Percentiles rank a stretch among this genome's conserved stretches.
Evolutionary conservation across 2,329 filamentous ascomycete species (phyloP).

Genomic region (Penicillium olsonii): DNA sequence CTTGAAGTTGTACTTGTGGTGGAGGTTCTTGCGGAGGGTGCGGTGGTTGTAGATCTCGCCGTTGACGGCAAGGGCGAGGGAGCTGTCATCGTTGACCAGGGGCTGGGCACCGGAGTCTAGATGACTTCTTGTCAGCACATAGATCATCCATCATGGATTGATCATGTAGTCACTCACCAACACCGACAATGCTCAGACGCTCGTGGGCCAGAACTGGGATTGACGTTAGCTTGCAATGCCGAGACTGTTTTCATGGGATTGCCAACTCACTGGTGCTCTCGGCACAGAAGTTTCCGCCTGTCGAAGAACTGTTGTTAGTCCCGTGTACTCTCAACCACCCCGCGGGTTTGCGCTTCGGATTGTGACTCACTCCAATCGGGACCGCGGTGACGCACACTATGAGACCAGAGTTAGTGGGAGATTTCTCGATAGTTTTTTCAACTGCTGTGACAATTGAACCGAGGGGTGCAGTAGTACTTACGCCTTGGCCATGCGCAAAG

Average conservation of each 20-base stretch:
- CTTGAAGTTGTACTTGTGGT: slow-evolving; percentile 91
- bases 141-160: slow-evolving; percentile 4
- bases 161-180: slow-evolving; percentile 62
- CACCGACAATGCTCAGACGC: slow-evolving; percentile 94
- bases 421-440: background rate
- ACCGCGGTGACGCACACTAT: slow-evolving; percentile 87
- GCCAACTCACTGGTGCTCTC: slow-evolving; percentile 80
- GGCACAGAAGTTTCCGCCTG: slow-evolving; percentile 83
- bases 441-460: background rate
- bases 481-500: slow-evolving; percentile 91
- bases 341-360: slow-evolving; percentile 11
- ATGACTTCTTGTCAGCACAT: slow-evolving; percentile 15
- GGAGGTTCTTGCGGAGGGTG: slow-evolving; percentile 83
- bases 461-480: slow-evolving; percentile 52
- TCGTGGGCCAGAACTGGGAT: slow-evolving; percentile 86
- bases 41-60: slow-evolving; percentile 99
- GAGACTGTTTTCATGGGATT: background rate
- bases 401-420: slow-evolving; percentile 35
- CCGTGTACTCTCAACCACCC: slow-evolving; percentile 6
- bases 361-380: slow-evolving; percentile 91
- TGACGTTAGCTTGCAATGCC: slow-evolving; percentile 23
- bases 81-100: slow-evolving; percentile 85
- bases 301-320: slow-evolving; percentile 25
- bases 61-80: slow-evolving; percentile 91
- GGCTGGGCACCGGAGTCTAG: slow-evolving; percentile 93